Evolutionary conservation across 306 rosid species (phyloP).

Genomic region (Acacia acuminata): DNA sequence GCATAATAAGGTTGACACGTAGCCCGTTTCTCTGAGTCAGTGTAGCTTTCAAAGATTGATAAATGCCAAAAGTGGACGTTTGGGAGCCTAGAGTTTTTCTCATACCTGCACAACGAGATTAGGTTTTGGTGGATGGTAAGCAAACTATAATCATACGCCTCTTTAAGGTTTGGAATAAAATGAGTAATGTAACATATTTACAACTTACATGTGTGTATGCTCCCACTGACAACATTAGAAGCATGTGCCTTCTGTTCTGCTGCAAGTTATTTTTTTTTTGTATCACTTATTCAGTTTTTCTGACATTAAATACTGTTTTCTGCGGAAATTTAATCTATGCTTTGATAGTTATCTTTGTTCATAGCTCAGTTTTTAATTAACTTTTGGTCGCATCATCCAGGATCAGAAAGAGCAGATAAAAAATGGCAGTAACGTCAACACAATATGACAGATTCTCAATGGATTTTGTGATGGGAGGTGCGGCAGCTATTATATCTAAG

Average conservation of each 20-base stretch:
- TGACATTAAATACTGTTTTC: background rate
- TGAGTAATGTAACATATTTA: background rate
- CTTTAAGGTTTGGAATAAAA: background rate
- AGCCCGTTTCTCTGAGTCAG: background rate
- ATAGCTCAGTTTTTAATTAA: background rate
- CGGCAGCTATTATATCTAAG: conserved; percentile 69
- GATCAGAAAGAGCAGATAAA: conserved; percentile 28
- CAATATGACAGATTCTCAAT: conserved; percentile 69
- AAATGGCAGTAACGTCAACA: conserved; percentile 48
- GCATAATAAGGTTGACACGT: background rate
- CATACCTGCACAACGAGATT: background rate
- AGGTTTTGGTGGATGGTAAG: background rate
- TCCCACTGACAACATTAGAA: background rate
- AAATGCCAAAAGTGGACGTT: background rate
- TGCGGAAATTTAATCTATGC: background rate
- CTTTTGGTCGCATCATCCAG: conserved; percentile 9
- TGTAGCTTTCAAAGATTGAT: background rate
- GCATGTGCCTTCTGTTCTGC: background rate
- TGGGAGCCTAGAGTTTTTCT: background rate
- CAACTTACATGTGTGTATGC: background rate
- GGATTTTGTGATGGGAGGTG: conserved; percentile 85
- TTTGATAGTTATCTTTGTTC: background rate
- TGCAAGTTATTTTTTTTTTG: background rate
- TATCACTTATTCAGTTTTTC: background rate
- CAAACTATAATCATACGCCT: background rate